Evolutionary conservation across 2,329 filamentous ascomycete genomes (phyloP).

Genomic region (Trichoderma sp.): DNA sequence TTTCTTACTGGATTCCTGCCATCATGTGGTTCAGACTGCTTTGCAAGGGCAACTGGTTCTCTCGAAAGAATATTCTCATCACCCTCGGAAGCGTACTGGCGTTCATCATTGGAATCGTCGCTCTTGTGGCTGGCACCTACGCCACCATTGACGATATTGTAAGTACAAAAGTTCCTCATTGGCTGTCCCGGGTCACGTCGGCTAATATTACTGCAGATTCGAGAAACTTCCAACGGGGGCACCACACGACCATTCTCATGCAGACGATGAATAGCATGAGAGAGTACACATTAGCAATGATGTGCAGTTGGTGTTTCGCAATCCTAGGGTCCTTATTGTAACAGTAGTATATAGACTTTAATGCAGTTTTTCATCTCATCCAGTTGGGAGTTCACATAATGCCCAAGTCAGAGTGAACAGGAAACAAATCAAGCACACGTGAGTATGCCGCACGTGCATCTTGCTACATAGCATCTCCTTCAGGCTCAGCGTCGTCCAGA

Average conservation of each 20-base stretch:
- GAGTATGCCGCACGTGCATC: no score
- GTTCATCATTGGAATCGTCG: constrained; percentile 37
- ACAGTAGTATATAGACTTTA: no score
- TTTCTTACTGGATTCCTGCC: constrained; percentile 33
- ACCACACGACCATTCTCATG: constrained; percentile 32
- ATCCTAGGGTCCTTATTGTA: not conserved
- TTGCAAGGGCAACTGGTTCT: constrained; percentile 33
- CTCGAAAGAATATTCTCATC: constrained; percentile 35
- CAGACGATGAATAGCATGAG: constrained; percentile 8
- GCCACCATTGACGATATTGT: constrained; percentile 39
- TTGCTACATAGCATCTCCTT: not conserved
- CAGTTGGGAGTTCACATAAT: no score
- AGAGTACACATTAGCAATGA: not conserved
- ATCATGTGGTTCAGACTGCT: constrained; percentile 34
- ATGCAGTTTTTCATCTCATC: no score
- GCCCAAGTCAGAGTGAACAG: no score
- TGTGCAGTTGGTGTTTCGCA: not conserved
- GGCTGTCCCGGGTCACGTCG: no score
- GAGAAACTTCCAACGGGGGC: constrained; percentile 30
- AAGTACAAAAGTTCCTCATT: constrained; percentile 28
- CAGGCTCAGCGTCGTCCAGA: not conserved
- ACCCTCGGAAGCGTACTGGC: constrained; percentile 35
- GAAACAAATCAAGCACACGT: no score
- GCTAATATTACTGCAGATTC: constrained; percentile 30
- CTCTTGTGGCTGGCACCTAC: constrained; percentile 37